These are phyloP conservation scores for Bigelowiella natans DNA, from an alignment of 78 protist genomes.

Conservation along the genomic window DNA sequence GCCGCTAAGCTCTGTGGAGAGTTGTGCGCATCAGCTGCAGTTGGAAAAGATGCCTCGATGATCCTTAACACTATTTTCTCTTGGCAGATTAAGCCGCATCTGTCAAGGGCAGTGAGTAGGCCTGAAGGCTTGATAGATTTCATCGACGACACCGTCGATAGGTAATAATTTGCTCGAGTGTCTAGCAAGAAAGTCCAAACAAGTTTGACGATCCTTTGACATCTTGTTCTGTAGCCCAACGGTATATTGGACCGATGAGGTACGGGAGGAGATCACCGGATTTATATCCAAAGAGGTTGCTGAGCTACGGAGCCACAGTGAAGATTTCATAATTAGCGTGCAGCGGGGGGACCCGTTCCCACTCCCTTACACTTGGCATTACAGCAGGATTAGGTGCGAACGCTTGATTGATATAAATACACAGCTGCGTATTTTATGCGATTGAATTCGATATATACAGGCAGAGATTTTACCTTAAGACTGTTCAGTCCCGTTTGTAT, in stretches of 20 bases:
- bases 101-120: too few relatives aligned
- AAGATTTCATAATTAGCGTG: not conserved
- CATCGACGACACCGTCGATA: too few relatives aligned
- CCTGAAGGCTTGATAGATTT: too few relatives aligned
- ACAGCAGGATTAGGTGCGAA: not conserved
- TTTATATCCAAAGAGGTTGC: not conserved
- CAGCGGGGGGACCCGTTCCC: not conserved
- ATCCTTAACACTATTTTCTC: too few relatives aligned
- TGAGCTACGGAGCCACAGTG: not conserved
- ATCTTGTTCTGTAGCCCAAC: too few relatives aligned
- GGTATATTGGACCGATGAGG: not conserved
- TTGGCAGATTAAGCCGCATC: too few relatives aligned
- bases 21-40: too few relatives aligned
- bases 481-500: not conserved
- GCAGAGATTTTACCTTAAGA: not conserved
- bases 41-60: too few relatives aligned
- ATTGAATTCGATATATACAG: not conserved
- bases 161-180: too few relatives aligned
- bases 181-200: too few relatives aligned
- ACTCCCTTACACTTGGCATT: not conserved
- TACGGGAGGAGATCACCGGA: not conserved
- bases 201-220: too few relatives aligned
- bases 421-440: not conserved
- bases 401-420: not conserved
- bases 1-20: too few relatives aligned